Evolutionary conservation across 108 stramenopile genomes (phyloP).

Genomic region (Nannochloropsis salina): DNA sequence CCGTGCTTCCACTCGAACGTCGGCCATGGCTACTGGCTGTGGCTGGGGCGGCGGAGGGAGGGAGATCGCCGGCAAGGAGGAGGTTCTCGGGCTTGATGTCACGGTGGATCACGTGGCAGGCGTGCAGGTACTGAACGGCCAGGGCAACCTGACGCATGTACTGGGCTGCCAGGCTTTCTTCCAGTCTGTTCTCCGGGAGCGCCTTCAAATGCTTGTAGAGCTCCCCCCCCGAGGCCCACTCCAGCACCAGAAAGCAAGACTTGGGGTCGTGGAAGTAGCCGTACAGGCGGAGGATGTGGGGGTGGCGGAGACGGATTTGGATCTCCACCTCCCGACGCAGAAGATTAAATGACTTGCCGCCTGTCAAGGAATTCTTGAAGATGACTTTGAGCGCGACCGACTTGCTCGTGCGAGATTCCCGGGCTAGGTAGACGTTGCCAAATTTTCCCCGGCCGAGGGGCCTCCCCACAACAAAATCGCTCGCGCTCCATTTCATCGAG

Average conservation of each 20-base stretch:
- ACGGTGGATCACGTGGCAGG: constrained; percentile 52
- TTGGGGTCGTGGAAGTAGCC: constrained; percentile 53
- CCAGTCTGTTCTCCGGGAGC: background rate
- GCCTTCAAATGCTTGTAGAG: constrained; percentile 45
- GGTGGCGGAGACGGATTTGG: constrained; percentile 48
- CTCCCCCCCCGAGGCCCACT: constrained; percentile 55
- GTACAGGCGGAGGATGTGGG: constrained; percentile 50
- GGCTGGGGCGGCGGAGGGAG: background rate
- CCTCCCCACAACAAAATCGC: constrained; percentile 44
- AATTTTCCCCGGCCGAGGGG: constrained; percentile 56
- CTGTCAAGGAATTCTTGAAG: constrained; percentile 42
- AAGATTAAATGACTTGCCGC: background rate
- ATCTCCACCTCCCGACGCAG: constrained; percentile 55
- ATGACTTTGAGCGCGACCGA: constrained; percentile 57
- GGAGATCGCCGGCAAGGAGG: background rate
- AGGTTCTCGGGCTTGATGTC: constrained; percentile 59
- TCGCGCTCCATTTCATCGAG: constrained; percentile 28
- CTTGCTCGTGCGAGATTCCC: constrained; percentile 34
- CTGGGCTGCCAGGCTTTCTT: constrained; percentile 1
- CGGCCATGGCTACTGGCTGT: background rate
- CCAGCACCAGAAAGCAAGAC: constrained; percentile 54
- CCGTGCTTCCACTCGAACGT: background rate
- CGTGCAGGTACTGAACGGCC: constrained; percentile 49
- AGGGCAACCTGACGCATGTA: constrained; percentile 36
- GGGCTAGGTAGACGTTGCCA: constrained; percentile 56